Evolutionary conservation across 2,329 filamentous ascomycete species (phyloP), one percentile per base, ranked within the genome.

Genomic region (Hypoxylon sp.): DNA sequence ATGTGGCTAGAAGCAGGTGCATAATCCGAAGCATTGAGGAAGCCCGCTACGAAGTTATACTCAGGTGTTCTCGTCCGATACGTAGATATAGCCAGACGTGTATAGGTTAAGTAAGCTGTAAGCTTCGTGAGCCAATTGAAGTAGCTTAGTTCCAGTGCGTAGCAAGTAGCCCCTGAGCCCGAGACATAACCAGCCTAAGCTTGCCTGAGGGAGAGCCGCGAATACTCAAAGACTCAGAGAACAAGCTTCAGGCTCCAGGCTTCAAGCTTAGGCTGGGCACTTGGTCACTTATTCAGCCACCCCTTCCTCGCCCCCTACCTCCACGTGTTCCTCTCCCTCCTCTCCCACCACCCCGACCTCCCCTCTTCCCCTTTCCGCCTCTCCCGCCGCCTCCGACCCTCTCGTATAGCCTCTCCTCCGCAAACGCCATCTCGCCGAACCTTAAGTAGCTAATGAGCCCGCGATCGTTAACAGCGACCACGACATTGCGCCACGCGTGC

Each of bases 371-470:
- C 1, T 69, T 59, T 24, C 66, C 54, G 5, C 73, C 68, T 7
- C 58, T 57, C 13, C 72, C 44, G 6, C 64, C 58, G 51, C 69
- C 73, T 66, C 82, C 80, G 68, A 84, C 84, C 53, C 86, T 79
- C 72, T 89, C 87, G 71, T 88, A 93, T 37, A 97, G 73, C 75
- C 80, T 87, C 77, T 97, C 93, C 65, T 87, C 85, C 0, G 84
- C 89, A 78, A 97, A 97, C 0, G 89, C 89, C 10, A 88, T 89
- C 80, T 98, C 93, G 1, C 86, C 88, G 61, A 97, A 84, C 22
- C 91, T 83, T 72, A 97, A 82, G 75, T 94, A 98, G 76, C 94
- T 98, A 47, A 94, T 90, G 20, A 98, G 84, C 0, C 95, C 95
- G 66, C 93, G 87, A 75, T 98, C 95, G 32, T 97, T 93, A 1